A percentile compares a stretch with the other conserved stretches of the same genome.
Evolutionary conservation across 139 green algal genomes (phyloP).

Genomic region (Chlamydomonas schloesseri): DNA sequence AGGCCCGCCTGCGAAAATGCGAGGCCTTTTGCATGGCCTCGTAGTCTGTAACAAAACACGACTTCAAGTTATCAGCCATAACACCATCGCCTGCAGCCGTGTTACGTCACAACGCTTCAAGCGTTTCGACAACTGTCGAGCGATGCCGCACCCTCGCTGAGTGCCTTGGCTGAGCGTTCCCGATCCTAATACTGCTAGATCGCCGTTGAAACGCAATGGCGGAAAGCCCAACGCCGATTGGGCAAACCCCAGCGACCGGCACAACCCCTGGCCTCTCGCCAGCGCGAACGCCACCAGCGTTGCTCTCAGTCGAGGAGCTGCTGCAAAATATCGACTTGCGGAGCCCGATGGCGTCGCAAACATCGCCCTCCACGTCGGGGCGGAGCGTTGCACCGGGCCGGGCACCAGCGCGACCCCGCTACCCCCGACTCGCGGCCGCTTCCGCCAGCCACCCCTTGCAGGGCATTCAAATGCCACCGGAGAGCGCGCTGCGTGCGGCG

Average conservation of each 20-base stretch:
- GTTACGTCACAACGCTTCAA: too few species aligned
- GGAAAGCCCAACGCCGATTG: not conserved
- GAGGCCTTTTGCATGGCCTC: too few species aligned
- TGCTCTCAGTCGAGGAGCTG: conserved; percentile 23
- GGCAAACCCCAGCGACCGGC: not conserved
- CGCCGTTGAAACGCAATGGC: too few species aligned
- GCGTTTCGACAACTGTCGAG: too few species aligned
- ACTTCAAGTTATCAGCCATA: too few species aligned
- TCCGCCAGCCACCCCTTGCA: not conserved
- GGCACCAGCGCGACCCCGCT: too few species aligned
- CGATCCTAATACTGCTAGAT: not conserved
- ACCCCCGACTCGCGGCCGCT: not conserved
- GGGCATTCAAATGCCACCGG: not conserved
- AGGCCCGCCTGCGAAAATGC: too few species aligned
- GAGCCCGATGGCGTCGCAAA: not conserved
- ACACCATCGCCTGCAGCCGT: too few species aligned
- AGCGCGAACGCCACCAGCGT: not conserved
- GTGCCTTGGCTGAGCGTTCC: not conserved
- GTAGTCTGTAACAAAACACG: too few species aligned
- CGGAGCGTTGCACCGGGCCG: too few species aligned
- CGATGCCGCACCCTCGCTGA: too few species aligned
- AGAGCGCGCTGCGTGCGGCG: not conserved
- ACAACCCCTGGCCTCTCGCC: not conserved
- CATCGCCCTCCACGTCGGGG: not conserved
- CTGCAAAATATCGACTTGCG: not conserved